Base-by-base conservation (phyloP, 306 rosid species). In the Cucurbita argyrosperma region DNA sequence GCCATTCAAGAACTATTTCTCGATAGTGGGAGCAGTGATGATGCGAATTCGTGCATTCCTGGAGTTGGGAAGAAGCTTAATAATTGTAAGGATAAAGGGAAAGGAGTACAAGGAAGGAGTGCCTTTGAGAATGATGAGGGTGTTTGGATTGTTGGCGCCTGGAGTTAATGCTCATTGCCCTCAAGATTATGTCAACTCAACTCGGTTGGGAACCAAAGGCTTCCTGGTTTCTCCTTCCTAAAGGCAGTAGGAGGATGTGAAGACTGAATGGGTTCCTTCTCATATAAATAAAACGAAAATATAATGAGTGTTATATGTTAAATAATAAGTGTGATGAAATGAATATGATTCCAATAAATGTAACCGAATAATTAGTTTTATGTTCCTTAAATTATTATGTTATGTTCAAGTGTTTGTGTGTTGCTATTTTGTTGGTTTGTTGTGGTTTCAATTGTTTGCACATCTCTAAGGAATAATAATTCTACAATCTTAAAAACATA, bases 1-100 rank as follows among this genome's bases (percentile, higher is more conserved):
- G 82, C 98, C 98, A 23, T 83, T 87, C 79, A 90, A 82, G 89
- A 92, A 90, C 66, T 88, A 90, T 74, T 90, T 85, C 79, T 79
- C 81, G 47, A 38, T 82, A 74, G 30, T 76, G n/a, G 83, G 89
- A 95, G 67, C 63, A 18, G 77, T 90, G 39, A 87, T 90, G 0
- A 90, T 84, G 77, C 53, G 61, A 38, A 40, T 83, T 7, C 88
- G 80, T 5, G 88, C 96, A 7, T 68, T 52, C 16, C 4, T 50
- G 7, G 54, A 50, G 7, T 13, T 50, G 14, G 66, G 78, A 30
- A 81, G 96, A 76, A 74, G 96, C 51, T 84, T 83, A 54, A 74
- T 86, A 18, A 78, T 88, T 38, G 87, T 85, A 9, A 15, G 72
- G 14, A 15, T 68, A 2, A 50, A 6, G 67, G 98, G 98, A 12